Base-by-base conservation (phyloP, 192 early-diverging fungal species). In the Coemansia sp. region DNA sequence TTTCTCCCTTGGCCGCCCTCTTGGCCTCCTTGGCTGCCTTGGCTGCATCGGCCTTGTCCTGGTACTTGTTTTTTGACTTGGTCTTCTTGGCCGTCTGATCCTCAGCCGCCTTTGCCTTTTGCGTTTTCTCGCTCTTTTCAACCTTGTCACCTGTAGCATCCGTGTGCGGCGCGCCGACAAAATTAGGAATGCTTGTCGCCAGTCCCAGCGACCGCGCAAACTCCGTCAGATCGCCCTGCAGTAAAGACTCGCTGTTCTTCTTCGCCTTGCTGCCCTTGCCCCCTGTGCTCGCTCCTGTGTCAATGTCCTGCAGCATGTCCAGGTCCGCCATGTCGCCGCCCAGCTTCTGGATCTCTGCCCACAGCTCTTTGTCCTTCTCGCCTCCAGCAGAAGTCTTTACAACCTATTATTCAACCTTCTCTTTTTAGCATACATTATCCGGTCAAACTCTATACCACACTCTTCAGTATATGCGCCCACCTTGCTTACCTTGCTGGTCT, bases 281-380 rank as follows among this genome's bases (percentile, higher is more conserved):
- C 3, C 61, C 27, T 30, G 27, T 7, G 27, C 27, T 54, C 10
- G 62, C 69, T 27, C 56, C 77, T 14, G 82, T 83, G 22, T 78
- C 74, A 9, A 82, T 80, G 21, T 84, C 85, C 13, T 66, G 60
- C 9, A 89, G 66, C 62, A 86, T 66, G 41, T 81, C 78, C 53
- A 86, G 57, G 48, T 89, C 87, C 14, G 66, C 69, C 58, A 67
- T 64, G 45, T 69, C 66, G 15, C 87, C 87, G 42, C 87, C 87
- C n/a, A 89, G 66, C 53, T 75, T 78, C 53, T 82, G 71, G 57
- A 89, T 89, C 75, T 89, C 85, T 19, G 66, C 67, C 62, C 85
- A 74, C 47, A 89, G 74, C 25, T 1, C 66, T 21, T 51, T 25
- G 27, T 57, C 53, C 45, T 60, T 34, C 11, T 17, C 27, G 15